A percentile compares a stretch with the other conserved stretches of the same genome.
phyloP scores from a whole-genome alignment of 345 rosid species.

The Hirschfeldia incana region DNA sequence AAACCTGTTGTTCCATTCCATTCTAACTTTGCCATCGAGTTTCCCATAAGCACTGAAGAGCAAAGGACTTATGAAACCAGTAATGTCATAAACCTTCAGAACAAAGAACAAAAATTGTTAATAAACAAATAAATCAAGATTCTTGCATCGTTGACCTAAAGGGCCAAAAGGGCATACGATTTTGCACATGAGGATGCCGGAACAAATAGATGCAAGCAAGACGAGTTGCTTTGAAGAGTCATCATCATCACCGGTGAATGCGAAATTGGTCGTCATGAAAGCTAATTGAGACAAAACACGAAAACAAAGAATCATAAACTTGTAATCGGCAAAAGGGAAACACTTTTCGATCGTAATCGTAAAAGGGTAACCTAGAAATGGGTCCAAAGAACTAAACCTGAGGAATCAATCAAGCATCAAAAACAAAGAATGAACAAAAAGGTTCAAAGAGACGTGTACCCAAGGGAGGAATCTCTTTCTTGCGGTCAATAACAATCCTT shows the following conservation, averaged over 20 bases:
- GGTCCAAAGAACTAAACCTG: neutral
- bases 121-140: neutral
- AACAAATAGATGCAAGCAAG: conserved; percentile 42
- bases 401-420: neutral
- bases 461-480: neutral
- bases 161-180: conserved; percentile 40
- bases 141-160: conserved; percentile 1
- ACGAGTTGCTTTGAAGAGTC: conserved; percentile 33
- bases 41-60: conserved; percentile 58
- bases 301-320: neutral
- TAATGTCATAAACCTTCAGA: conserved; percentile 67
- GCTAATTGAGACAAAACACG: neutral
- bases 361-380: neutral
- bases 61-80: conserved; percentile 50
- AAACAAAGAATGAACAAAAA: neutral
- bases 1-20: conserved; percentile 90
- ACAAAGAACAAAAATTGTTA: neutral
- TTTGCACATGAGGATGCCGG: conserved; percentile 54
- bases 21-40: conserved; percentile 50
- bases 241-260: conserved; percentile 12
- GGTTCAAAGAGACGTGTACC: neutral
- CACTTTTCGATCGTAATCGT: neutral
- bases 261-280: conserved; percentile 25
- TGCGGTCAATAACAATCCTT: neutral
- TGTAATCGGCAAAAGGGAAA: neutral